Evolutionary conservation across 768 basidiomycete species (phyloP).

Genomic region (Russula sp.): DNA sequence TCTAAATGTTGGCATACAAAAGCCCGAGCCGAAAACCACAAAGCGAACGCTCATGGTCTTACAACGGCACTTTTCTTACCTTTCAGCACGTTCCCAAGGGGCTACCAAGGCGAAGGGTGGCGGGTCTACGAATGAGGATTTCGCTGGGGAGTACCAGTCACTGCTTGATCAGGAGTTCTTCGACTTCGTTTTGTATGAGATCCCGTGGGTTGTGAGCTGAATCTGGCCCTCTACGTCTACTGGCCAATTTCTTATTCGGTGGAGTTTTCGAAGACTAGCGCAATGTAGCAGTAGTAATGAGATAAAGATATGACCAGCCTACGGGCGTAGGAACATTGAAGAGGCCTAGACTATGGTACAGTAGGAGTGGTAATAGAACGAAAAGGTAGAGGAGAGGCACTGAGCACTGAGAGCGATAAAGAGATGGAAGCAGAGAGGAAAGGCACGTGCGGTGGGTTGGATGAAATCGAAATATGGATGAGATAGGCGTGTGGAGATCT

Average conservation of each 20-base stretch:
- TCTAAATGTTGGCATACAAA: slow-evolving; percentile 1
- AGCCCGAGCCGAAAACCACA: slow-evolving; percentile 83
- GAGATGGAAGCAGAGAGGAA: slow-evolving; percentile 17
- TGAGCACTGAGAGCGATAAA: slow-evolving; percentile 13
- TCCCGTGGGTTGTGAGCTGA: slow-evolving; percentile 80
- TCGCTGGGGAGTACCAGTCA: slow-evolving; percentile 84
- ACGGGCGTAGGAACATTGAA: slow-evolving; percentile 42
- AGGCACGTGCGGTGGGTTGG: slow-evolving; percentile 4
- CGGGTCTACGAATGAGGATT: slow-evolving; percentile 48
- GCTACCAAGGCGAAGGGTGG: slow-evolving; percentile 38
- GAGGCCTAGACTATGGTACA: slow-evolving; percentile 36
- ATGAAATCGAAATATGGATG: slow-evolving; percentile 18
- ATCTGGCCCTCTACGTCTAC: slow-evolving; percentile 13
- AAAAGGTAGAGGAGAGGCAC: background rate
- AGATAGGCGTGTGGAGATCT: slow-evolving; percentile 10
- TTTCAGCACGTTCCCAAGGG: slow-evolving; percentile 57
- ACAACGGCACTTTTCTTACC: slow-evolving; percentile 73
- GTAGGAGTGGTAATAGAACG: slow-evolving; percentile 6
- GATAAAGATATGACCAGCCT: slow-evolving; percentile 57
- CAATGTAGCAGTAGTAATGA: slow-evolving; percentile 22
- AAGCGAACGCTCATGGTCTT: slow-evolving; percentile 72
- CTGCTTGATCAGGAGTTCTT: slow-evolving; percentile 94
- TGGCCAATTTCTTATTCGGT: slow-evolving; percentile 13
- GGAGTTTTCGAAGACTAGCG: slow-evolving; percentile 13
- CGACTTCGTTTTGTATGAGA: slow-evolving; percentile 90